Percentiles rank a stretch among this genome's conserved stretches.
phyloP scores from a whole-genome alignment of 805 yeast species.

The Isabelozyma gotoi region DNA sequence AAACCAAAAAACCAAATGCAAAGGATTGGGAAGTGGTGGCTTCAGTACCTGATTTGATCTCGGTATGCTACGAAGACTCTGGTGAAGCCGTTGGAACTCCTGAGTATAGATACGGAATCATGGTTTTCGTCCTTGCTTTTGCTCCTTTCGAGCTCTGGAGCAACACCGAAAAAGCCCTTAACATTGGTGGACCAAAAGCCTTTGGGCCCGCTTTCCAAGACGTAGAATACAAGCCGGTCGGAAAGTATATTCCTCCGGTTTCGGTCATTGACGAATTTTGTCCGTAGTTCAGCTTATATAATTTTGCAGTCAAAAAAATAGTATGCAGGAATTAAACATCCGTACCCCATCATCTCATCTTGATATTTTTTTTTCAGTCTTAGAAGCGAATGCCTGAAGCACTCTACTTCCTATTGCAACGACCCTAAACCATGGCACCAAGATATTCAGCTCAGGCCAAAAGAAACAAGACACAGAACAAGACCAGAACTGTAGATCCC shows the following conservation, averaged over 20 bases:
- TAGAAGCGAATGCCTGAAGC: not conserved
- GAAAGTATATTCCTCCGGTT: conserved; percentile 30
- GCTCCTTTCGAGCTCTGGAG: conserved; percentile 39
- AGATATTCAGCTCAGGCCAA: conserved; percentile 62
- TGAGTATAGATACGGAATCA: conserved; percentile 46
- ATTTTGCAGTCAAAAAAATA: not conserved
- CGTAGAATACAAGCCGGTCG: conserved; percentile 35
- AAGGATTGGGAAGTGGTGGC: conserved; percentile 28
- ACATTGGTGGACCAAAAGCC: conserved; percentile 43
- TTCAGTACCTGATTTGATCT: conserved; percentile 47
- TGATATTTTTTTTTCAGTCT: not conserved
- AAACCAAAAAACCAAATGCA: conserved; percentile 14
- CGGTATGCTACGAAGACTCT: conserved; percentile 40
- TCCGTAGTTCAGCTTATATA: not conserved
- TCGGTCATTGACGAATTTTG: conserved; percentile 39
- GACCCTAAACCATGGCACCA: conserved; percentile 45
- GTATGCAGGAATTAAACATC: too few relatives aligned
- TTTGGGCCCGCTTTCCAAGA: conserved; percentile 36
- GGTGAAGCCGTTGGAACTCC: conserved; percentile 51
- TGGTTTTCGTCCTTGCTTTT: conserved; percentile 42
- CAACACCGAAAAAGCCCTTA: conserved; percentile 31
- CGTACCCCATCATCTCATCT: conserved; percentile 1
- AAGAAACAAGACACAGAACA: conserved; percentile 52
- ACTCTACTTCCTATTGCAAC: not conserved
- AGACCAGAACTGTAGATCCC: conserved; percentile 56